These are phyloP conservation scores for Talaromyces borbonicus DNA, from an alignment of 495 filamentous ascomycete genomes.

Conservation along the genomic window DNA sequence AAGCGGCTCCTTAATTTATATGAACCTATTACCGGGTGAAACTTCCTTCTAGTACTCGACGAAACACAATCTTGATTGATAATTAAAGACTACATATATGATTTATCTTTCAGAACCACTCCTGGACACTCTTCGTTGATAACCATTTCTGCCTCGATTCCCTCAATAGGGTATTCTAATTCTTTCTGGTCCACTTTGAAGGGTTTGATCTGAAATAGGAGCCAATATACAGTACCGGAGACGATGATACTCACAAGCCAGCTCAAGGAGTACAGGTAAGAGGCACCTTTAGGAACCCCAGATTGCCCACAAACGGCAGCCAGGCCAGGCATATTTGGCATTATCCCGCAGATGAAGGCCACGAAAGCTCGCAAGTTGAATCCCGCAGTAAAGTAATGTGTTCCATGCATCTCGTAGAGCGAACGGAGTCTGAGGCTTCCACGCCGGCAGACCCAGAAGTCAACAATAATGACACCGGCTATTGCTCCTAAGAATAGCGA, in stretches of 20 bases:
- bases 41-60: no score
- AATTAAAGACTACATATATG: not conserved
- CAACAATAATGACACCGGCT: conserved; percentile 34
- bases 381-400: conserved; percentile 35
- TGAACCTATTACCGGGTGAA: no score
- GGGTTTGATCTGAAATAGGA: conserved; percentile 9
- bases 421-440: conserved; percentile 23
- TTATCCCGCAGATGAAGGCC: conserved; percentile 30
- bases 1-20: no score
- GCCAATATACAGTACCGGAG: conserved; percentile 6
- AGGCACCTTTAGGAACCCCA: conserved; percentile 9
- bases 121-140: not conserved
- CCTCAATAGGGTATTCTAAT: not conserved
- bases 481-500: conserved; percentile 37
- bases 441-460: conserved; percentile 34
- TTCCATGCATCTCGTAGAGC: conserved; percentile 27
- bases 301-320: conserved; percentile 10
- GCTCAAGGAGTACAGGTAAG: conserved; percentile 11
- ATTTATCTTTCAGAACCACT: not conserved
- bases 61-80: no score
- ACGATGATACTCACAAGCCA: conserved; percentile 11
- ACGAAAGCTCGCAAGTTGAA: conserved; percentile 30
- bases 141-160: not conserved
- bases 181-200: conserved; percentile 8
- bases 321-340: conserved; percentile 30